Base-by-base conservation (phyloP, 2,329 filamentous ascomycete species). In the Chaetothyriales sp. region DNA sequence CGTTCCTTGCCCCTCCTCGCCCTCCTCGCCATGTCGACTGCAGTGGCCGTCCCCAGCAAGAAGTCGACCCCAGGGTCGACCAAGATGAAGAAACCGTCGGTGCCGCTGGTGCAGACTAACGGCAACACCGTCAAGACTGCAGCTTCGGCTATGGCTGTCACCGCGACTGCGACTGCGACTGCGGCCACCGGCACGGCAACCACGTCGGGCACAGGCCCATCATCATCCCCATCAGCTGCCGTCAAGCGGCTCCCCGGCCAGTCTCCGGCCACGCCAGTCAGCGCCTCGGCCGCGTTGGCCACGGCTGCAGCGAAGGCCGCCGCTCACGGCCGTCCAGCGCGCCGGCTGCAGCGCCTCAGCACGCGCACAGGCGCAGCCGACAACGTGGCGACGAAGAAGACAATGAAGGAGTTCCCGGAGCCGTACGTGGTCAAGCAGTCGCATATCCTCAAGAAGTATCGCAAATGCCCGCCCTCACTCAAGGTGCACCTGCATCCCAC, bases 401-500 rank as follows among this genome's bases (percentile, higher is more conserved):
- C 51, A 18, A 26, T 58, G 15, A 72, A 68, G 57, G 68, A 61
- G 50, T 63, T 63, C 28, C 65, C 67, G 9, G 70, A 72, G 54
- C 70, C 70, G 49, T 71, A 70, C 62, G 87, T 90, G 44, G 77
- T 83, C 64, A 84, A 81, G 26, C 79, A 82, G 54, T 69, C 76
- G 12, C 86, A 92, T 61, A 87, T 96, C 46, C 73, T 96, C n/a
- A 81, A 78, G 60, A 94, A 89, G 68, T 88, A 83, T 67, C 74
- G 72, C 43, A 79, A 76, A 61, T 75, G 75, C 48, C 79, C 82
- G 7, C 89, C 92, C 0, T 96, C 90, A 3, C 73, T 98, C 20
- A 80, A 90, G 48, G 73, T 98, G 20, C 89, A 95, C 65, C 73
- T 98, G 28, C 82, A 95, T 63, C 76, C 81, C 8, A 87, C 78